Evolutionary conservation across 805 yeast genomes (phyloP), one percentile per base, ranked within the genome.

Genomic region (Hanseniaspora pseudoguilliermondii): DNA sequence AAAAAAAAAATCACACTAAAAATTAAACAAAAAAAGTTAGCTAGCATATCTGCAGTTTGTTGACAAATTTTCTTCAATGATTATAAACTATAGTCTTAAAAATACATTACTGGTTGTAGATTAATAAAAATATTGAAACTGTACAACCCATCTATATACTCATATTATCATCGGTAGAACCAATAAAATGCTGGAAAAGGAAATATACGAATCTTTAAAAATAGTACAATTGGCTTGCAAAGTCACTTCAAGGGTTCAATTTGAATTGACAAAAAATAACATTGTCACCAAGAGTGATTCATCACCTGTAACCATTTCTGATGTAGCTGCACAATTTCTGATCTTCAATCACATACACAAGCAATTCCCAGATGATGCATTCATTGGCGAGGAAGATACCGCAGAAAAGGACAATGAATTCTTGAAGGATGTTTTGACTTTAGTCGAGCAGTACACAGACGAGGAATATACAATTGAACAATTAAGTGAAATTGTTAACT

Each of bases 241-340:
- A 20, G 73, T 91, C 57, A 88, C 96, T 23, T 78, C 79, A 63
- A 73, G 74, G 63, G 79, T 79, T 58, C 81, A 79, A 68, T 83
- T 70, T 32, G 75, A 71, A 65, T 83, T 76, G 62, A 76, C 67
- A 62, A 76, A 73, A 61, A 74, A 64, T 61, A 71, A 66, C 65
- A 77, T 64, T 59, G 78, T 88, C 57, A 83, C 88, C 58, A 93
- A 93, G 66, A 77, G 78, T 42, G 99, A 91, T 67, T 80, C 82
- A 59, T 87, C 96, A 1, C 99, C 99, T 0, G 99, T 93, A 16
- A 93, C 99, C 1, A 74, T 86, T 56, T 98, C 97, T 18, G 99
- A 93, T 68, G 93, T 85, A 66, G 96, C 95, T 4, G 90, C 97
- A 0, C 99, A 93, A 65, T 96, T 96, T 0, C 79, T 91, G 47